A percentile compares a stretch with the other conserved stretches of the same genome.
These are phyloP conservation scores for Leavenworthia alabamica DNA, from an alignment of 345 rosid species.

Conservation along the genomic window DNA sequence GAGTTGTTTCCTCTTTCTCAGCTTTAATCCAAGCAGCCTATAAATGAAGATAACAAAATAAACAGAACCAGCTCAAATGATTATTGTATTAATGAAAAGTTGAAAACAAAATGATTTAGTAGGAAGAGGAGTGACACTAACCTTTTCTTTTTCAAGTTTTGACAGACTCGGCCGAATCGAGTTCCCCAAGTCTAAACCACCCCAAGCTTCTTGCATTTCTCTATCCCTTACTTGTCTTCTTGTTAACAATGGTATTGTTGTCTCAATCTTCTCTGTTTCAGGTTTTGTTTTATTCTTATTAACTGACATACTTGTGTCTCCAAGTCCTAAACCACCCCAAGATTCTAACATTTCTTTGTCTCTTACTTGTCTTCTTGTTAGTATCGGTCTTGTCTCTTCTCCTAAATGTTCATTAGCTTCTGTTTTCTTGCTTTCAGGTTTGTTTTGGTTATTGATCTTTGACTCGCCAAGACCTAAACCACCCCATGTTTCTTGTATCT, in stretches of 20 bases:
- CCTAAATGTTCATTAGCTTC: slow-evolving; percentile 25
- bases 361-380: slow-evolving; percentile 53
- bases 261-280: slow-evolving; percentile 50
- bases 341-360: slow-evolving; percentile 75
- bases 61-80: background rate
- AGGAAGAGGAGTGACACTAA: slow-evolving; percentile 24
- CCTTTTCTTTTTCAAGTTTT: slow-evolving; percentile 84
- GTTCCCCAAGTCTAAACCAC: slow-evolving; percentile 78
- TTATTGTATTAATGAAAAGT: background rate
- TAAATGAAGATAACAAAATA: slow-evolving; percentile 2
- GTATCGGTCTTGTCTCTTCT: slow-evolving; percentile 25
- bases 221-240: slow-evolving; percentile 59
- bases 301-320: slow-evolving; percentile 36
- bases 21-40: slow-evolving; percentile 90
- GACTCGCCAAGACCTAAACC: slow-evolving; percentile 72
- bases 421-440: slow-evolving; percentile 56
- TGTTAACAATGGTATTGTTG: slow-evolving; percentile 15
- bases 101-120: background rate
- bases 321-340: slow-evolving; percentile 89
- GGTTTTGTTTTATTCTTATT: slow-evolving; percentile 35
- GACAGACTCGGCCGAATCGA: slow-evolving; percentile 61
- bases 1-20: slow-evolving; percentile 68
- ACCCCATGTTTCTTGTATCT: slow-evolving; percentile 81
- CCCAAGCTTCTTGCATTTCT: slow-evolving; percentile 89
- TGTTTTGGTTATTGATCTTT: slow-evolving; percentile 44